Conservation (phyloP, 192 early-diverging fungal species). For the Mortierella claussenii region DNA sequence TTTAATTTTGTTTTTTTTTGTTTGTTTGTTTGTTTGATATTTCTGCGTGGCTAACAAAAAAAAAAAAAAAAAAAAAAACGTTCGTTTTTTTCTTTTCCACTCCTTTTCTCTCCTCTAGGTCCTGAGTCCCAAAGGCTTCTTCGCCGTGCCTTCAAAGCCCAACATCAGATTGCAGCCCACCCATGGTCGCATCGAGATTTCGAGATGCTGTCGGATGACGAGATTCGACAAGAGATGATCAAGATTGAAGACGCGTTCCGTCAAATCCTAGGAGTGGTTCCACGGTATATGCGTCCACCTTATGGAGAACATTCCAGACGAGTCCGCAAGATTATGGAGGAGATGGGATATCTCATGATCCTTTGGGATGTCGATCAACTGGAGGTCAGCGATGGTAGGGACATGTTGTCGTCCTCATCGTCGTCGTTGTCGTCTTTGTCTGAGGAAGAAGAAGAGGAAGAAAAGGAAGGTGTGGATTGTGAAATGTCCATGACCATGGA, state of each 20-base stretch:
- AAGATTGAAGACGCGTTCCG: constrained; percentile 62
- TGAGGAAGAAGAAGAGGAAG: no score
- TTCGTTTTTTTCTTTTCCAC: no score
- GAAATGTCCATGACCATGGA: background rate
- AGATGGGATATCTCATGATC: constrained; percentile 39
- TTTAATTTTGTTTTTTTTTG: no score
- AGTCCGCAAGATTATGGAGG: constrained; percentile 30
- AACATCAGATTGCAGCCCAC: constrained; percentile 72
- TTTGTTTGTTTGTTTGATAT: no score
- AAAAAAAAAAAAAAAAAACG: no score
- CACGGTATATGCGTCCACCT: constrained; percentile 70
- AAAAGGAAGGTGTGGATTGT: background rate
- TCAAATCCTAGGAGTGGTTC: constrained; percentile 61
- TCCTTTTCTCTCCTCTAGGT: no score
- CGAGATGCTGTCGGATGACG: constrained; percentile 49
- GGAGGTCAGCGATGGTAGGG: background rate
- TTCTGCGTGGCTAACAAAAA: no score
- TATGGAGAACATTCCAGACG: constrained; percentile 46
- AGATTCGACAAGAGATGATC: constrained; percentile 59
- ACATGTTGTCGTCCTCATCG: background rate
- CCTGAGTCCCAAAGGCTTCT: constrained; percentile 32
- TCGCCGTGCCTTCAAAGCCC: constrained; percentile 43
- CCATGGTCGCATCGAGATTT: constrained; percentile 66
- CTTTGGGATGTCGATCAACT: constrained; percentile 54
- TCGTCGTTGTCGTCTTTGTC: no score